These are phyloP conservation scores for Coniosporium apollinis DNA, from an alignment of 495 filamentous ascomycete species.

Conservation along the genomic window DNA sequence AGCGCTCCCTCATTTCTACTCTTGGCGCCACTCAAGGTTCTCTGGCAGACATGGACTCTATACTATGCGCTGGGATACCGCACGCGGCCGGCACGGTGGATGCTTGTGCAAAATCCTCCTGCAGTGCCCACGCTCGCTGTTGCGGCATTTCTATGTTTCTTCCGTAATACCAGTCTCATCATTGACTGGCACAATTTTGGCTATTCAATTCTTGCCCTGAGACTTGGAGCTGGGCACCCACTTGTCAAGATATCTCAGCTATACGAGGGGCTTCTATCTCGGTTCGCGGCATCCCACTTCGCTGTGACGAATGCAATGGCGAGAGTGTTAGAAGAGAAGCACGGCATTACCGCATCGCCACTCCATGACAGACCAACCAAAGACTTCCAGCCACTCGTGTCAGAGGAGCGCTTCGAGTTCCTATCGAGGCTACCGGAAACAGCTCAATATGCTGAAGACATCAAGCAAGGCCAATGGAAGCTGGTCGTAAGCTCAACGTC, in stretches of 20 bases:
- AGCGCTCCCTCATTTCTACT: conserved; percentile 64
- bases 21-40: conserved; percentile 68
- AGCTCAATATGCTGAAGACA: conserved; percentile 31
- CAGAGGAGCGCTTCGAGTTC: conserved; percentile 35
- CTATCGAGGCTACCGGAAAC: conserved; percentile 45
- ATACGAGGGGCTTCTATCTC: conserved; percentile 59
- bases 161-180: conserved; percentile 66
- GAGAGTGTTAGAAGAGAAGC: conserved; percentile 45
- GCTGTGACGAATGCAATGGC: conserved; percentile 84
- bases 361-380: conserved; percentile 78
- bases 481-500: conserved; percentile 82
- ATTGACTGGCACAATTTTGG: conserved; percentile 99
- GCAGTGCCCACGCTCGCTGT: conserved; percentile 80
- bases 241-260: conserved; percentile 55
- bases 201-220: conserved; percentile 75
- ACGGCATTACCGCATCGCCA: conserved; percentile 40
- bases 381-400: conserved; percentile 56
- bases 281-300: conserved; percentile 54
- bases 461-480: conserved; percentile 38
- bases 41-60: conserved; percentile 60
- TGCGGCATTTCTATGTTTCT: conserved; percentile 49
- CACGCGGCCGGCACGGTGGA: conserved; percentile 55
- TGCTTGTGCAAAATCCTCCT: conserved; percentile 85
- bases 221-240: conserved; percentile 45
- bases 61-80: conserved; percentile 54